Evolutionary conservation across 176 grass and related monocot genomes (phyloP).

Genomic region (Tillandsia leiboldiana): DNA sequence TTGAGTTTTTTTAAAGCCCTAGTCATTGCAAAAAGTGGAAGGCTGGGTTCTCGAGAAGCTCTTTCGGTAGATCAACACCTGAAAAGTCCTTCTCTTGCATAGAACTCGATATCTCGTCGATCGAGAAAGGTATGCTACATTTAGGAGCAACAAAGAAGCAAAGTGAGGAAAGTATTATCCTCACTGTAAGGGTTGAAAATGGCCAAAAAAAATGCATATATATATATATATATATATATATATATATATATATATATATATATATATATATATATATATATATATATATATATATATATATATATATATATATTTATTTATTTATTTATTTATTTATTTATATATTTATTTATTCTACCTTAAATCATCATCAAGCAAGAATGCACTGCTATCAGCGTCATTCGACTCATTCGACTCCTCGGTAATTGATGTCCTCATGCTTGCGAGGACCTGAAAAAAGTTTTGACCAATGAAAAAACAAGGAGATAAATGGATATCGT

Average conservation of each 20-base stretch:
- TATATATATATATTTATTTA: not conserved
- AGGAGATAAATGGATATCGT: not conserved
- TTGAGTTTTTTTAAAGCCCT: slow-evolving; percentile 15
- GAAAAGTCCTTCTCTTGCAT: slow-evolving; percentile 58
- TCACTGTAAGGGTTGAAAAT: not conserved
- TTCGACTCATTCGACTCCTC: slow-evolving; percentile 34
- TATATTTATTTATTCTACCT: slow-evolving; percentile 38
- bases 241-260: not conserved
- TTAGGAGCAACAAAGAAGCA: slow-evolving; percentile 13
- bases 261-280: not conserved
- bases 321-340: too few relatives aligned
- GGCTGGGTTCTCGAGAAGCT: slow-evolving; percentile 40
- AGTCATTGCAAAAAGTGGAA: slow-evolving; percentile 64
- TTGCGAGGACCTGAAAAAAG: slow-evolving; percentile 55
- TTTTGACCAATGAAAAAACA: slow-evolving; percentile 11
- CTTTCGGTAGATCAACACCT: slow-evolving; percentile 37
- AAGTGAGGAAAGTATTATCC: slow-evolving; percentile 2
- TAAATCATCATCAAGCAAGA: slow-evolving; percentile 76
- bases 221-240: not conserved
- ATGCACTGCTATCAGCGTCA: slow-evolving; percentile 36
- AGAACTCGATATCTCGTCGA: slow-evolving; percentile 66
- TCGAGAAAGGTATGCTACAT: slow-evolving; percentile 67
- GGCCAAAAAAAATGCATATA: not conserved
- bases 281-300: not conserved
- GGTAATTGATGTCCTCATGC: slow-evolving; percentile 48